A percentile compares a stretch with the other conserved stretches of the same genome.
phyloP scores from a whole-genome alignment of 2,329 filamentous ascomycete genomes.

The Clonostachys byssicola region DNA sequence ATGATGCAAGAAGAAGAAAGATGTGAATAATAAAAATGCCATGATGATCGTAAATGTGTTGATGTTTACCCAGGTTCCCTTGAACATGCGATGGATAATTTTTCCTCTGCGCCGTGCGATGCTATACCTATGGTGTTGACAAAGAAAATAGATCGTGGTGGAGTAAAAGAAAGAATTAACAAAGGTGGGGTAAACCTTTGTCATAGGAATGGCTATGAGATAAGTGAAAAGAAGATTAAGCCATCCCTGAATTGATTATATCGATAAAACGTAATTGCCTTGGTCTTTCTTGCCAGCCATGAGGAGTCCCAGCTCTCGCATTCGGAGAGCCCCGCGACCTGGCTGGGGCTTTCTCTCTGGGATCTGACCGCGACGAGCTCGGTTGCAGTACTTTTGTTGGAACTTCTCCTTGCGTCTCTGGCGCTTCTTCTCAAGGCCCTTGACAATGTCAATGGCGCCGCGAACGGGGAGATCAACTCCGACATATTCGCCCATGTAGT shows the following conservation, averaged over 20 bases:
- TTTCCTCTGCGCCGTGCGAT: too few relatives aligned
- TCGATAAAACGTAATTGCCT: slow-evolving; percentile 73
- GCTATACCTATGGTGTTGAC: too few relatives aligned
- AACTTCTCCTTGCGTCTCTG: slow-evolving; percentile 91
- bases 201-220: not conserved
- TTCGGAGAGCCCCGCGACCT: slow-evolving; percentile 86
- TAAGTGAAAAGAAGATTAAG: slow-evolving; percentile 4
- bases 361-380: slow-evolving; percentile 65
- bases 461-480: slow-evolving; percentile 63
- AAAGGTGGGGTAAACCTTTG: not conserved
- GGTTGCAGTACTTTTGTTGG: slow-evolving; percentile 83
- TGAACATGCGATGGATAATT: too few relatives aligned
- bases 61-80: too few relatives aligned
- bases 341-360: slow-evolving; percentile 65
- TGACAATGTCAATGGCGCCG: slow-evolving; percentile 96
- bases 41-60: too few relatives aligned
- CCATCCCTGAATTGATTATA: slow-evolving; percentile 35
- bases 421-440: slow-evolving; percentile 90
- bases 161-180: not conserved
- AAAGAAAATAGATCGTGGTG: not conserved
- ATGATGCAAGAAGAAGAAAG: too few relatives aligned
- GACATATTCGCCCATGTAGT: not conserved
- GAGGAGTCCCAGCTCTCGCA: slow-evolving; percentile 76
- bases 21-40: too few relatives aligned
- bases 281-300: slow-evolving; percentile 77